phyloP scores from a whole-genome alignment of 2,329 filamentous ascomycete species.

The Drechslerella stenobrocha region DNA sequence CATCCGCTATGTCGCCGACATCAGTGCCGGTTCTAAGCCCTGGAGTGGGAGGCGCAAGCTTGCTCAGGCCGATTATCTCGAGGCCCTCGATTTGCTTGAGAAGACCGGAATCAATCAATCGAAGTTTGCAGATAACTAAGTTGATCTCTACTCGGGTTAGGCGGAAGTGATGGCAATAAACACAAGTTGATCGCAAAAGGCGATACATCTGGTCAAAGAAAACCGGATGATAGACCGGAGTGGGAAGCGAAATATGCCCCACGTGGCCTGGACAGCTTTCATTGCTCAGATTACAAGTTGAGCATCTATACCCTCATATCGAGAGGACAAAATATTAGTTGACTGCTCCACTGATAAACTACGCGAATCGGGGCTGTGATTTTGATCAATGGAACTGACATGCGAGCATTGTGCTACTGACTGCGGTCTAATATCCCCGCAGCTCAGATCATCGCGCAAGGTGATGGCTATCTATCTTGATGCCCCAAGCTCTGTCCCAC shows the following conservation, averaged over 20 bases:
- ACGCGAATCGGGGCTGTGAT: not conserved
- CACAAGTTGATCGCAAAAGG: slow-evolving; percentile 81
- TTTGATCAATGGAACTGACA: slow-evolving; percentile 9
- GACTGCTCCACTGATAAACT: not conserved
- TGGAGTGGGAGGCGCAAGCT: slow-evolving; percentile 49
- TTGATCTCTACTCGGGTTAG: slow-evolving; percentile 76
- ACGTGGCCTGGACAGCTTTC: slow-evolving; percentile 86
- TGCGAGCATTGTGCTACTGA: slow-evolving; percentile 22
- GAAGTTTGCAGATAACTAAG: slow-evolving; percentile 79
- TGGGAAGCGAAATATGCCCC: slow-evolving; percentile 91
- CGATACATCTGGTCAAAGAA: slow-evolving; percentile 91
- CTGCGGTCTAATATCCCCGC: not conserved
- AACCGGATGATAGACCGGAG: slow-evolving; percentile 92
- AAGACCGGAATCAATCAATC: slow-evolving; percentile 80
- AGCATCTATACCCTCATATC: slow-evolving; percentile 65
- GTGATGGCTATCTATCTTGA: slow-evolving; percentile 16
- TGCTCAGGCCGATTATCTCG: slow-evolving; percentile 50
- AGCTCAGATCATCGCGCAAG: slow-evolving; percentile 24
- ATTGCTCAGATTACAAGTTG: slow-evolving; percentile 84
- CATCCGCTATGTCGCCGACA: slow-evolving; percentile 57
- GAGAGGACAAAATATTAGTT: slow-evolving; percentile 4
- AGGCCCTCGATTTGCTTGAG: slow-evolving; percentile 69
- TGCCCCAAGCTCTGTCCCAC: slow-evolving; percentile 9
- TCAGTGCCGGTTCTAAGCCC: slow-evolving; percentile 44
- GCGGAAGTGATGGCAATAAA: slow-evolving; percentile 85